Evolutionary conservation across 257 asterid genomes (phyloP), one percentile per base, ranked within the genome.

Genomic region (Solanum pinnatisectum): DNA sequence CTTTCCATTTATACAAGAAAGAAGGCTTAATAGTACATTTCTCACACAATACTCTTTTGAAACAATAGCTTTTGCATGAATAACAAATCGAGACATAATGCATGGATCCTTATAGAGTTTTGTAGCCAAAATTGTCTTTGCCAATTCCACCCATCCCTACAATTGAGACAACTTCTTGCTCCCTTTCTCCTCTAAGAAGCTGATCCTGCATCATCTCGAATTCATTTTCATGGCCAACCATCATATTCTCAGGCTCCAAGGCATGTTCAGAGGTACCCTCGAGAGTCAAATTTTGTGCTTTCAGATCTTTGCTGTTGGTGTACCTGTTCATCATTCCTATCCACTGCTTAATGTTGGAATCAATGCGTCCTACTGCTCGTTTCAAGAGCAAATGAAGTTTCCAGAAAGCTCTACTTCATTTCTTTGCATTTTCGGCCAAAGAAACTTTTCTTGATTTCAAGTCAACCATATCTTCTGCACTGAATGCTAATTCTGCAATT

Each of bases 81-180:
- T 8, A 9, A 84, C 85, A 52, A 88, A 88, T 4, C 25, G 39
- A 59, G n/a, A 40, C 40, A n/a, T 14, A 39, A 85, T 72, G 52
- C 4, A 35, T 33, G 81, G 63, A 74, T 77, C 52, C 9, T 16
- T 27, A 3, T 67, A 89, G 3, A 86, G n/a, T 36, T 76, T 85
- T 14, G 16, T 84, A 3, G 86, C 90, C 36, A 88, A 59, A 6
- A 88, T 88, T 39, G 90, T 88, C 71, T 33, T 88, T 76, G 3
- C 88, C 90, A 1, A 88, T 40, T 10, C 90, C 87, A 1, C 84
- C 67, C 89, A 88, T 88, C 5, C 90, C 88, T 4, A 37, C 52
- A 52, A 88, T 84, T 1, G 88, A 72, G 30, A 88, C 70, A 20
- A 37, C 30, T 11, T 84, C 78, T 8, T 14, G 16, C 23, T 36